Evolutionary conservation across 371 early-diverging fungal genomes (phyloP), one percentile per base, ranked within the genome.

Genomic region (Mucor plumbeus): DNA sequence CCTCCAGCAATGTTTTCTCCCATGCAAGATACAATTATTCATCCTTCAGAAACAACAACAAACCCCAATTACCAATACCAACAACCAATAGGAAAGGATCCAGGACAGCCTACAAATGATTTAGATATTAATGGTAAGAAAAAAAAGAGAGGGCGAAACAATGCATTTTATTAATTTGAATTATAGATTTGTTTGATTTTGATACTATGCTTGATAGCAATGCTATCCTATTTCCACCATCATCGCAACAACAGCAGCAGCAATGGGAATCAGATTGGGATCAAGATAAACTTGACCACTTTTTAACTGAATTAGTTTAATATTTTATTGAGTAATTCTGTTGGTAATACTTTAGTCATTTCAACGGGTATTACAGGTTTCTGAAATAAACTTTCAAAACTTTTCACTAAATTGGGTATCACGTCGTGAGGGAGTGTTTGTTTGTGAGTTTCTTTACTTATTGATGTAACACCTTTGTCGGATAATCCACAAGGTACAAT

Each of bases 401-500:
- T 78, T 33, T 61, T 38, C 17, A 74, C 66, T 39, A 78, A 57
- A 11, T 65, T 48, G 0, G 77, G 76, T 14, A 76, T 53, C 19
- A 74, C 75, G 8, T 72, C 67, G 6, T 67, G 19, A 17, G 75
- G 63, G 17, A 69, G 58, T 7, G 61, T 36, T 6, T 56, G 47
- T 3, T 54, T 31, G 7, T 70, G 38, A 14, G 75, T 63, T 68
- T 93, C 89, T 8, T 71, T 59, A 7, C 87, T 67, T 7, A 97
- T 70, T 13, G 95, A 93, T 0, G 96, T 95, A 1, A 90, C 90
- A 8, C 78, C 75, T 72, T 93, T 94, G 43, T 90, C 95, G 4
- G 77, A 72, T 19, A 98, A 67, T 0, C 98, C 97, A 71, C 98
- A 98, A 0, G 97, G 94, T 3, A 97, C 87, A 67, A 98, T 97